Percentiles rank a stretch among this genome's conserved stretches.
Evolutionary conservation across 805 yeast species (phyloP).

Genomic region (Kluyveromyces nonfermentans): DNA sequence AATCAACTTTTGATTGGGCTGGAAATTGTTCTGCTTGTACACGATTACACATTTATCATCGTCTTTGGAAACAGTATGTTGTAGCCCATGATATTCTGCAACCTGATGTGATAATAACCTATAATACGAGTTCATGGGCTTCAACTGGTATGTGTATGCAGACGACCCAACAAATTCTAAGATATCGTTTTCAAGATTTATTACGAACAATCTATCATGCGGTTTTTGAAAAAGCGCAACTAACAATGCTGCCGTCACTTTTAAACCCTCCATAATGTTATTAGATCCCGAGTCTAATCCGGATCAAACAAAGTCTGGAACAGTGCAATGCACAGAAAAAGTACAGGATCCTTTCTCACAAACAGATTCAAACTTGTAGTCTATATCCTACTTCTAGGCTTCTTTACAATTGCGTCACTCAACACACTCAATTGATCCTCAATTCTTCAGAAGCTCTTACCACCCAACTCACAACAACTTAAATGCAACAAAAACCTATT

Average conservation of each 20-base stretch:
- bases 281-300: not conserved
- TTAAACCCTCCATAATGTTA: constrained; percentile 5
- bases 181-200: constrained; percentile 40
- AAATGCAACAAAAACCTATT: not conserved
- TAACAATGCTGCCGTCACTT: constrained; percentile 27
- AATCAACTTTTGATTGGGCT: constrained; percentile 7
- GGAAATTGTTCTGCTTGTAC: constrained; percentile 29
- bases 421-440: not conserved
- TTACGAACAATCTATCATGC: constrained; percentile 41
- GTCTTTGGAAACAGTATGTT: constrained; percentile 42
- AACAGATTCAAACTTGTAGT: no score
- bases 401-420: no score
- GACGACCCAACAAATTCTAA: constrained; percentile 36
- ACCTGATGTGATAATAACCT: constrained; percentile 60
- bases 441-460: not conserved
- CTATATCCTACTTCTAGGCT: no score
- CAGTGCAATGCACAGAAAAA: no score
- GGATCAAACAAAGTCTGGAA: not conserved
- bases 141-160: constrained; percentile 34
- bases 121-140: constrained; percentile 59
- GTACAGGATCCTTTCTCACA: no score
- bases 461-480: not conserved
- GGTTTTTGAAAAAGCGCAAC: constrained; percentile 34
- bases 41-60: constrained; percentile 41
- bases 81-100: constrained; percentile 55